phyloP scores from a whole-genome alignment of 768 basidiomycete genomes.

The Boletus sp. region DNA sequence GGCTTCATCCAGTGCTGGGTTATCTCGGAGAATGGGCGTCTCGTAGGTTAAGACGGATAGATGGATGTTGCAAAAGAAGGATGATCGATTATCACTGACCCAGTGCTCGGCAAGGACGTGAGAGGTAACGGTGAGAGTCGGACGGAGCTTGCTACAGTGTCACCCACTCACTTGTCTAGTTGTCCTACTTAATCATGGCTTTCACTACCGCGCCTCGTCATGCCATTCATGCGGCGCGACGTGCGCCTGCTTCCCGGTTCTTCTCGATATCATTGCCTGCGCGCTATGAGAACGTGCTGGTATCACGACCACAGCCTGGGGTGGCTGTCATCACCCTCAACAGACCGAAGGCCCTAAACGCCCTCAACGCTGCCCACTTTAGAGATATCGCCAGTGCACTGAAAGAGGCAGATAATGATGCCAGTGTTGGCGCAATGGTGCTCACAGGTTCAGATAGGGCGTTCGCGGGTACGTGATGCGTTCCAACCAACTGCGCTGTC shows the following conservation, averaged over 20 bases:
- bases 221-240: slow-evolving; percentile 1
- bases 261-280: slow-evolving; percentile 31
- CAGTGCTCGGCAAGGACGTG: too few relatives aligned
- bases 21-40: too few relatives aligned
- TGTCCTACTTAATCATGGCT: not conserved
- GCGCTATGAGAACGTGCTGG: slow-evolving; percentile 65
- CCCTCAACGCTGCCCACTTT: slow-evolving; percentile 79
- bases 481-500: not conserved
- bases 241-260: slow-evolving; percentile 8
- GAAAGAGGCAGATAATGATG: slow-evolving; percentile 66
- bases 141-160: too few relatives aligned
- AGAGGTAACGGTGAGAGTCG: too few relatives aligned
- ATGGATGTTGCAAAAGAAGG: too few relatives aligned
- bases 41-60: too few relatives aligned
- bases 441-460: slow-evolving; percentile 90
- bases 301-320: slow-evolving; percentile 62
- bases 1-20: too few relatives aligned
- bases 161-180: too few relatives aligned
- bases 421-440: slow-evolving; percentile 77
- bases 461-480: slow-evolving; percentile 72
- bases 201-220: slow-evolving; percentile 8
- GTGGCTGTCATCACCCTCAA: slow-evolving; percentile 86
- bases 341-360: slow-evolving; percentile 88
- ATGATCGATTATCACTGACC: too few relatives aligned
- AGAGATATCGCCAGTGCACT: slow-evolving; percentile 79